These are phyloP conservation scores for Penstemon davidsonii DNA, from an alignment of 257 asterid genomes.

Conservation along the genomic window DNA sequence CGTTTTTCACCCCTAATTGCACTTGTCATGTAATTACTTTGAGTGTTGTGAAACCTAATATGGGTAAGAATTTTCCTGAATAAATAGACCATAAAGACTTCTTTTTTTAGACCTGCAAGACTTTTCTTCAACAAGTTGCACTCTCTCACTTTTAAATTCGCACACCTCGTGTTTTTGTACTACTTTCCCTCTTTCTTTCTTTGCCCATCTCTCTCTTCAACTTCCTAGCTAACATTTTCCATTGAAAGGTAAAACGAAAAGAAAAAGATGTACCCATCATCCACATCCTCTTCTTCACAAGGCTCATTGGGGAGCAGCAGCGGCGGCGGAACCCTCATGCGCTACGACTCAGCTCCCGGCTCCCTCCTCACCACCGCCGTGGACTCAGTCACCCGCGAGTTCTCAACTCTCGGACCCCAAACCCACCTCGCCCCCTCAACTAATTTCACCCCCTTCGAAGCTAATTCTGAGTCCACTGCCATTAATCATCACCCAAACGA, in stretches of 20 bases:
- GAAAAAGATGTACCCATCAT: constrained; percentile 55
- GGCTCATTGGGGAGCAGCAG: constrained; percentile 40
- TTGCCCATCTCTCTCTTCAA: constrained; percentile 22
- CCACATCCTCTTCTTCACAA: constrained; percentile 68
- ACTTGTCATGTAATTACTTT: too few relatives aligned
- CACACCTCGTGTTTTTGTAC: not conserved
- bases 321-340: constrained; percentile 42
- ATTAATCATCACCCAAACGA: not conserved
- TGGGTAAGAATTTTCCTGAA: too few relatives aligned
- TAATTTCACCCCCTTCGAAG: not conserved
- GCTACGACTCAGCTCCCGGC: constrained; percentile 79
- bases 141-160: constrained; percentile 27
- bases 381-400: constrained; percentile 52
- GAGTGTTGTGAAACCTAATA: too few relatives aligned
- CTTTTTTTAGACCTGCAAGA: not conserved
- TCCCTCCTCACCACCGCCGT: constrained; percentile 53
- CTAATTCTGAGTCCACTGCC: constrained; percentile 5
- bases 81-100: too few relatives aligned
- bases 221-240: not conserved
- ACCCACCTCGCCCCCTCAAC: constrained; percentile 2
- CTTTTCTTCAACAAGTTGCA: constrained; percentile 40
- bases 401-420: constrained; percentile 34
- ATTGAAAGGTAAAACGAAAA: not conserved
- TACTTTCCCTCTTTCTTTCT: not conserved
- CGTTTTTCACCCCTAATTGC: too few relatives aligned